Base-by-base conservation (phyloP, 1,284 basidiomycete species). In the Cryptococcus wingfieldii region DNA sequence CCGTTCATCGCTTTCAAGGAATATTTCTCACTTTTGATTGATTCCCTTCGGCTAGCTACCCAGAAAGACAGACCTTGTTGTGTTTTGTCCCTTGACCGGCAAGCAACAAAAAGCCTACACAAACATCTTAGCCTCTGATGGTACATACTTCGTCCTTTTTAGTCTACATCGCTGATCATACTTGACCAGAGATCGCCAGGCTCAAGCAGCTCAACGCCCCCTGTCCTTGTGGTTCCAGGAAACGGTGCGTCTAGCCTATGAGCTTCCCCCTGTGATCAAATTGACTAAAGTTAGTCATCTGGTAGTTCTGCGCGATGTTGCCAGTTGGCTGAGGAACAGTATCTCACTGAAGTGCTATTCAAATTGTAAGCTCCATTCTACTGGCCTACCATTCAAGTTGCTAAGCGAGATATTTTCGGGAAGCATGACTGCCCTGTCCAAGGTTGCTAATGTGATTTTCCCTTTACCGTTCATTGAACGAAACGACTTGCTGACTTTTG, bases 61-160 rank as follows among this genome's bases (percentile, higher is more conserved):
- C 0, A 64, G 60, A 48, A 81, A 81, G 68, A 71, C 69, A 7
- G 80, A 81, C 60, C 61, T 78, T 56, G 71, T 80, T 13, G 76
- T 80, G 5, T 78, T 81, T 38, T 81, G 80, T 48, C 79, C 79
- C 1, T 63, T 81, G 19, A 78, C 77, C 0, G 41, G 51, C 0
- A 64, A 70, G 0, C 80, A 81, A 60, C 67, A 73, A 7, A 45
- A 59, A 3, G 78, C 77, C 0, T 81, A 81, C 64, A 62, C 66
- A 27, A 60, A 68, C 2, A 65, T 80, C 28, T 68, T 79, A n/a
- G 64, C 62, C 12, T 75, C 71, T 0, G 65, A 69, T 6, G 72
- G 71, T 70, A 19, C 28, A 66, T 31, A 0, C 4, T 12, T 0
- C 7, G 8, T 1, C 6, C 1, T 2, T 31, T 12, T 14, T 10